Percentiles rank a stretch among this genome's conserved stretches.
phyloP scores from a whole-genome alignment of 495 filamentous ascomycete genomes.

The Jackrogersella minutella region DNA sequence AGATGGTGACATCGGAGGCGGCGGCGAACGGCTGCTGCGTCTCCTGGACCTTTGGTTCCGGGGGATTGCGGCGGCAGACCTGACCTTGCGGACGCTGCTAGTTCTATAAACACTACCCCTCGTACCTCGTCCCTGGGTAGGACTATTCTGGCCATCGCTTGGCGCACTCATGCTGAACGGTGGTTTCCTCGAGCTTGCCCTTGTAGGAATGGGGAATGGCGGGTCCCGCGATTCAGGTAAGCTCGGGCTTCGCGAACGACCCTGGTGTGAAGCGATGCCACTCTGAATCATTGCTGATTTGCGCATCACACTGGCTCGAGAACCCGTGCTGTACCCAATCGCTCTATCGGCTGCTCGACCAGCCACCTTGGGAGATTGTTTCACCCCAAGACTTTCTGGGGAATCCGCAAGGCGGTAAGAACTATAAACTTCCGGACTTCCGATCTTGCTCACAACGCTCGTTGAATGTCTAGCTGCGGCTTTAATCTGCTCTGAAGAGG shows the following conservation, averaged over 20 bases:
- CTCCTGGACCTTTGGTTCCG: slow-evolving; percentile 55
- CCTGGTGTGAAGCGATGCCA: slow-evolving; percentile 74
- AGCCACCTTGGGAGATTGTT: slow-evolving; percentile 44
- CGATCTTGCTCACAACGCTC: slow-evolving; percentile 38
- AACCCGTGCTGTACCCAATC: slow-evolving; percentile 42
- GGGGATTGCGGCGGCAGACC: slow-evolving; percentile 78
- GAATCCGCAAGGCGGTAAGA: slow-evolving; percentile 44
- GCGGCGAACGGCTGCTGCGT: slow-evolving; percentile 68
- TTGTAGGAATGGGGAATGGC: slow-evolving; percentile 89
- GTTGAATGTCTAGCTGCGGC: slow-evolving; percentile 32
- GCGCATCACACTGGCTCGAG: slow-evolving; percentile 57
- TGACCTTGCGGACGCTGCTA: slow-evolving; percentile 78
- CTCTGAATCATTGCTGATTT: slow-evolving; percentile 77
- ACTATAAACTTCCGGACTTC: slow-evolving; percentile 41
- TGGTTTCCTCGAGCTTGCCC: slow-evolving; percentile 84
- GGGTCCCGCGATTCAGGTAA: slow-evolving; percentile 69
- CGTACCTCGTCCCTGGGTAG: slow-evolving; percentile 62
- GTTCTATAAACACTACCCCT: slow-evolving; percentile 54
- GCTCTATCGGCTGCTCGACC: slow-evolving; percentile 42
- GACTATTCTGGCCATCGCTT: slow-evolving; percentile 80
- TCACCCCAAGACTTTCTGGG: slow-evolving; percentile 44
- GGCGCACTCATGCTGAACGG: slow-evolving; percentile 69
- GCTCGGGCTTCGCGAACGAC: slow-evolving; percentile 77
- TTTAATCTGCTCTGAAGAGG: slow-evolving; percentile 47
- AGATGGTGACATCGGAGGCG: slow-evolving; percentile 70